Evolutionary conservation across 1,284 basidiomycete species (phyloP).

Genomic region (Ganoderma multipileum): DNA sequence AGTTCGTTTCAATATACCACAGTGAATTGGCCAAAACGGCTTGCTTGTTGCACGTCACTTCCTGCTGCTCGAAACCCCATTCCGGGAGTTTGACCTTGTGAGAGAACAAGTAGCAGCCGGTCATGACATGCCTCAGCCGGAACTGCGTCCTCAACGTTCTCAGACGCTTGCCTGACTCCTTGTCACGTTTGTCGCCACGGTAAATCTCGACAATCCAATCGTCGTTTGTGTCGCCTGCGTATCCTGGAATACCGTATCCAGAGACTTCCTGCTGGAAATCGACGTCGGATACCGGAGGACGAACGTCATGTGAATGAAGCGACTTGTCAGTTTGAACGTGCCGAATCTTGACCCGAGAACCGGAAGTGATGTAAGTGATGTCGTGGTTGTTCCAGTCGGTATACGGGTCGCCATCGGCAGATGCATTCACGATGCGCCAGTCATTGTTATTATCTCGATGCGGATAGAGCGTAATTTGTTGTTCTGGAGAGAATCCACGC

Average conservation of each 20-base stretch:
- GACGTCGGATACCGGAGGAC: constrained; percentile 96
- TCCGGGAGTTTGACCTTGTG: constrained; percentile 98
- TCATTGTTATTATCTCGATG: constrained; percentile 65
- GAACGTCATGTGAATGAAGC: constrained; percentile 93
- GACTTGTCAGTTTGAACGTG: constrained; percentile 87
- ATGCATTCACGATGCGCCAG: constrained; percentile 37
- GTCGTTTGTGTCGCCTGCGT: constrained; percentile 90
- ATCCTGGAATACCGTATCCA: constrained; percentile 91
- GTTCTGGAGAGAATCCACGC: constrained; percentile 60
- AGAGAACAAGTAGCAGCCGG: constrained; percentile 96
- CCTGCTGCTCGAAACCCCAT: constrained; percentile 98
- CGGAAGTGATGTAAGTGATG: constrained; percentile 70
- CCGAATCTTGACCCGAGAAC: constrained; percentile 82
- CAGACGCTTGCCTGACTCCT: constrained; percentile 73
- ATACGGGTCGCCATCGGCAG: constrained; percentile 50
- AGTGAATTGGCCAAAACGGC: constrained; percentile 90
- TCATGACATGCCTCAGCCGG: constrained; percentile 84
- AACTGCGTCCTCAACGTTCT: constrained; percentile 87
- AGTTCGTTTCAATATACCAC: constrained; percentile 94
- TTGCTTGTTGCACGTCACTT: constrained; percentile 98
- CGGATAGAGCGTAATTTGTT: constrained; percentile 98
- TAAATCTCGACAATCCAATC: constrained; percentile 95
- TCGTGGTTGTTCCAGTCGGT: constrained; percentile 66
- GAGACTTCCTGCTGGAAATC: constrained; percentile 99
- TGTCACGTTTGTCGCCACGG: constrained; percentile 69